A percentile compares a stretch with the other conserved stretches of the same genome.
Evolutionary conservation across 306 rosid genomes (phyloP).

Genomic region (Ochetophila trinervis): DNA sequence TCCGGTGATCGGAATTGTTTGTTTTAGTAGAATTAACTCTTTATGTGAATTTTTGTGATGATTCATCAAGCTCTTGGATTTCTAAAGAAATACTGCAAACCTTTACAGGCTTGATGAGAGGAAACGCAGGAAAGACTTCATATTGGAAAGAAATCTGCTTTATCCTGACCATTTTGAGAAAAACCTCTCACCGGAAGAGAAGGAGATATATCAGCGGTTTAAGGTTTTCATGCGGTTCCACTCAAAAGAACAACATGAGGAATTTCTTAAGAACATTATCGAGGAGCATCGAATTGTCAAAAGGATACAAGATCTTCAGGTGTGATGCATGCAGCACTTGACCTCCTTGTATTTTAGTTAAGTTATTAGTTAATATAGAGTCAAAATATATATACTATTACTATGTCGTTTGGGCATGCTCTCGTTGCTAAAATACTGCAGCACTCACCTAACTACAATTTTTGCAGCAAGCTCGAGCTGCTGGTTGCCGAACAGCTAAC

Average conservation of each 20-base stretch:
- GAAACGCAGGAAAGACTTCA: slow-evolving; percentile 68
- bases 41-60: neutral
- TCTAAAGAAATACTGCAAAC: neutral
- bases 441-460: slow-evolving; percentile 18
- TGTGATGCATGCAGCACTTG: slow-evolving; percentile 13
- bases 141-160: slow-evolving; percentile 81
- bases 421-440: neutral
- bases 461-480: slow-evolving; percentile 70
- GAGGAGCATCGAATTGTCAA: slow-evolving; percentile 66
- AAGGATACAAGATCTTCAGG: slow-evolving; percentile 85
- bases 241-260: slow-evolving; percentile 64
- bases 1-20: neutral
- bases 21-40: neutral
- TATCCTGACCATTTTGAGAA: slow-evolving; percentile 63
- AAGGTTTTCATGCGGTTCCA: slow-evolving; percentile 83
- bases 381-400: neutral
- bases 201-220: slow-evolving; percentile 53
- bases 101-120: slow-evolving; percentile 88
- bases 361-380: neutral
- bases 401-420: neutral
- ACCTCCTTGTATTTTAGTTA: neutral
- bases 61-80: neutral
- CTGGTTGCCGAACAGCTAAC: slow-evolving; percentile 64
- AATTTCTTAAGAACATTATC: slow-evolving; percentile 54
- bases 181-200: slow-evolving; percentile 64